Percentiles rank a stretch among this genome's conserved stretches.
phyloP scores from a whole-genome alignment of 2,329 filamentous ascomycete genomes.

The Bipolaris cookei region DNA sequence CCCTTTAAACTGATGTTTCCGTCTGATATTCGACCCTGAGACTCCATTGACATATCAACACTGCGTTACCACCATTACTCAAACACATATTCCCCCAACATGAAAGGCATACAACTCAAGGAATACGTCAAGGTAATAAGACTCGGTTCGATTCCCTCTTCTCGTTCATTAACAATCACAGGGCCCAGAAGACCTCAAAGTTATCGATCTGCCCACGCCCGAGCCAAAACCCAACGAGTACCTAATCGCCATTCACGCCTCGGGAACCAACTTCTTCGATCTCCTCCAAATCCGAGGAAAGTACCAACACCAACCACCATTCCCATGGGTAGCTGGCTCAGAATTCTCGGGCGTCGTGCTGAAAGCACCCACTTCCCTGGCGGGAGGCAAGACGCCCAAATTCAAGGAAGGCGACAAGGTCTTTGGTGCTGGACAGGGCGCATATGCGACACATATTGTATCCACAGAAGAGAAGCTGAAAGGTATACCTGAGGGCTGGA shows the following conservation, averaged over 20 bases:
- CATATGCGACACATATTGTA: slow-evolving; percentile 78
- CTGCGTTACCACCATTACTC: background rate
- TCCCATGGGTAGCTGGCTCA: slow-evolving; percentile 85
- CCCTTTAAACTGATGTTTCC: background rate
- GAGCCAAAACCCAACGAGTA: slow-evolving; percentile 76
- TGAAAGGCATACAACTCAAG: slow-evolving; percentile 77
- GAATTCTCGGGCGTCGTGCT: slow-evolving; percentile 86
- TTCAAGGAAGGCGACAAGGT: slow-evolving; percentile 82
- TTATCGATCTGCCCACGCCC: slow-evolving; percentile 77
- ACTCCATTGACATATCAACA: background rate
- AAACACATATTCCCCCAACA: slow-evolving; percentile 43
- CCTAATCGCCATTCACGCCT: slow-evolving; percentile 82
- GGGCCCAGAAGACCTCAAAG: slow-evolving; percentile 79
- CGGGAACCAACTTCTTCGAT: slow-evolving; percentile 96
- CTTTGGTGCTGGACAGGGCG: slow-evolving; percentile 86
- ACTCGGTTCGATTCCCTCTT: slow-evolving; percentile 8
- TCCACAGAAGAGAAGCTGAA: slow-evolving; percentile 71
- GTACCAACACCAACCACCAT: slow-evolving; percentile 88
- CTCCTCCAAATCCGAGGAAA: slow-evolving; percentile 93
- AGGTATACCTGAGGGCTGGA: slow-evolving; percentile 81
- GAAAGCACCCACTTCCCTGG: slow-evolving; percentile 63
- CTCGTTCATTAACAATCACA: slow-evolving; percentile 46
- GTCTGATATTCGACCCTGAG: no score
- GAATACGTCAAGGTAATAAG: slow-evolving; percentile 73
- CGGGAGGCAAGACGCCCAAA: slow-evolving; percentile 56